Evolutionary conservation across 805 yeast genomes (phyloP), one percentile per base, ranked within the genome.

Genomic region (Kuraishia ogatae): DNA sequence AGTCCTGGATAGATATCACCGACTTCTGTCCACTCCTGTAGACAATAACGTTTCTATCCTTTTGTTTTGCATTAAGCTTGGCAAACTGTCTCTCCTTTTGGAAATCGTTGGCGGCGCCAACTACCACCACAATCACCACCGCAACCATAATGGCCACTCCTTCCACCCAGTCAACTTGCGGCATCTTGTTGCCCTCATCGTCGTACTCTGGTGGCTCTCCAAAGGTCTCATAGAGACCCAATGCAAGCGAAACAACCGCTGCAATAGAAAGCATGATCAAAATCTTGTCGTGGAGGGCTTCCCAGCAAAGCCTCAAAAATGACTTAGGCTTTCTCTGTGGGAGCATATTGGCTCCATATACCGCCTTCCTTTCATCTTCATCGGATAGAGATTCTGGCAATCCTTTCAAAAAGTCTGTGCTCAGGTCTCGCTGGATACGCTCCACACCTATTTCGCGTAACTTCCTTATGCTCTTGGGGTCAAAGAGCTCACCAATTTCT

Each of bases 61-160:
- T 94, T 69, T 93, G 93, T 69, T 92, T 89, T 35, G 90, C 83
- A 69, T 93, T 92, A 59, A 94, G 79, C 61, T 84, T 85, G 53
- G 89, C 87, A 70, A 94, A 94, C 67, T 94, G 99, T 17, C 90
- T 74, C 68, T 94, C 99, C 68, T 96, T 96, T 67, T 94, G 97
- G 74, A 87, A 94, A 71, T 94, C 99, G 69, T 94, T 94, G n/a
- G 82, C 86, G 1, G 97, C 94, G 52, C 97, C 96, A 15, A 96
- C 99, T 2, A 89, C 60, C 3, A 93, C 97, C 39, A 94, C 98
- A 57, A 94, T 93, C 3, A 82, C 64, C 23, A 94, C 88, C 21
- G 99, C 99, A 2, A 87, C 87, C 61, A 94, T 81, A 66, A 94
- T 94, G 48, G 99, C 99, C 46, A 92, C 96, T 62, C 99, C 99